These are phyloP conservation scores for Nicotiana tabacum DNA, from an alignment of 257 asterid species.

Conservation along the genomic window DNA sequence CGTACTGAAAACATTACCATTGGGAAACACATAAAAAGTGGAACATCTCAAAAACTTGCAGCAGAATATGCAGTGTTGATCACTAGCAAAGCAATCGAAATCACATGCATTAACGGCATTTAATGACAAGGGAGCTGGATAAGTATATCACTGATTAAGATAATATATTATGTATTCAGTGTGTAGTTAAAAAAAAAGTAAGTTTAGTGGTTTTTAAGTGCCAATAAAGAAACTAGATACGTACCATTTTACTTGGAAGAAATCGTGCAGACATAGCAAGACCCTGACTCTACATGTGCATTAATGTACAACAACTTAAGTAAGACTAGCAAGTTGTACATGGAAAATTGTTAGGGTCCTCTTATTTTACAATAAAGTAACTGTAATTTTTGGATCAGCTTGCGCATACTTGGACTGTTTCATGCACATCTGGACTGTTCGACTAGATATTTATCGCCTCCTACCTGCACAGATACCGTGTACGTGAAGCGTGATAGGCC, in stretches of 20 bases:
- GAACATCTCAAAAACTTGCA: not conserved
- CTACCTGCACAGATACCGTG: too few relatives aligned
- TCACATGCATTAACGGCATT: not conserved
- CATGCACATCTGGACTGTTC: too few relatives aligned
- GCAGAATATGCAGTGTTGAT: not conserved
- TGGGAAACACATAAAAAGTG: not conserved
- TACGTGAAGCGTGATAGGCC: too few relatives aligned
- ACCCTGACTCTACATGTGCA: not conserved
- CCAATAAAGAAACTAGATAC: not conserved
- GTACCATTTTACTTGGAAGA: not conserved
- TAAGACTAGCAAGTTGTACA: not conserved
- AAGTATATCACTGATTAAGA: not conserved
- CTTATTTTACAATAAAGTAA: too few relatives aligned
- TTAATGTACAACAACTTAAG: not conserved
- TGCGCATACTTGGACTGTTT: too few relatives aligned
- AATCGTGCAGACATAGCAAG: not conserved
- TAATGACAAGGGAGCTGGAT: not conserved
- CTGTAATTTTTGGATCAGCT: too few relatives aligned
- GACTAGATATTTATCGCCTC: too few relatives aligned
- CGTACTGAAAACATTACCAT: not conserved
- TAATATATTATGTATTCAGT: not conserved
- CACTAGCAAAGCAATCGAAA: not conserved
- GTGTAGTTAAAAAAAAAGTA: not conserved
- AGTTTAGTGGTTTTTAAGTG: not conserved
- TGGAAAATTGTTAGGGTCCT: not conserved